Conservation (phyloP, 805 yeast species). For the Nematodospora valgi region DNA sequence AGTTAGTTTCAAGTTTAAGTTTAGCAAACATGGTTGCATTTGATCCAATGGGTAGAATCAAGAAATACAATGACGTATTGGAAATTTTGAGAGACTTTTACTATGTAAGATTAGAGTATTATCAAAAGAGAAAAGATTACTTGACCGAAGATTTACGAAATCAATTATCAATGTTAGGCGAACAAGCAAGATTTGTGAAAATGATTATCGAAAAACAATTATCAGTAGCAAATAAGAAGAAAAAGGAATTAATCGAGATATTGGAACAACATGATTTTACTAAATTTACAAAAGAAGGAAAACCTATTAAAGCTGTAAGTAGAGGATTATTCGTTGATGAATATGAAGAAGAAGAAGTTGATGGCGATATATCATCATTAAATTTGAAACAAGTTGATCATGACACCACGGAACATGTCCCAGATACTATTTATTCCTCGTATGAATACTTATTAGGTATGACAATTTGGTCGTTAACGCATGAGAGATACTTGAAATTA, state of each 20-base stretch:
- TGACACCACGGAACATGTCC: constrained; percentile 31
- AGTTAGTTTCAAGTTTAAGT: constrained; percentile 63
- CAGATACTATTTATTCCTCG: constrained; percentile 56
- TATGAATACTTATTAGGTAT: constrained; percentile 88
- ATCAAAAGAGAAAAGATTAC: constrained; percentile 86
- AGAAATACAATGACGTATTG: constrained; percentile 69
- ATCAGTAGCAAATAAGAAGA: constrained; percentile 69
- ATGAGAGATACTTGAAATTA: constrained; percentile 80
- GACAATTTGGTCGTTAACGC: constrained; percentile 91
- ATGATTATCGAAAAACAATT: constrained; percentile 78
- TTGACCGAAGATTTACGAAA: constrained; percentile 66
- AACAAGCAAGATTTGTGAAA: constrained; percentile 89
- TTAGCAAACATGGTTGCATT: constrained; percentile 93
- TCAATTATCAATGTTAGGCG: constrained; percentile 68
- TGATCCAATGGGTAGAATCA: constrained; percentile 84
- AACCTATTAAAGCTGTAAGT: constrained; percentile 45
- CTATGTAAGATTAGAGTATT: constrained; percentile 80
- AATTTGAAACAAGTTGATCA: constrained; percentile 8
- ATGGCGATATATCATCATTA: constrained; percentile 15
- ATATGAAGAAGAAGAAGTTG: constrained; percentile 43
- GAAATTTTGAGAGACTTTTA: constrained; percentile 84
- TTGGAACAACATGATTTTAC: constrained; percentile 69
- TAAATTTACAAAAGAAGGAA: constrained; percentile 66
- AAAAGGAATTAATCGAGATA: constrained; percentile 59
- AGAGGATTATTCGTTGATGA: constrained; percentile 24